Conservation (phyloP, 2,329 filamentous ascomycete species). For the Atkinsonella texensis region DNA sequence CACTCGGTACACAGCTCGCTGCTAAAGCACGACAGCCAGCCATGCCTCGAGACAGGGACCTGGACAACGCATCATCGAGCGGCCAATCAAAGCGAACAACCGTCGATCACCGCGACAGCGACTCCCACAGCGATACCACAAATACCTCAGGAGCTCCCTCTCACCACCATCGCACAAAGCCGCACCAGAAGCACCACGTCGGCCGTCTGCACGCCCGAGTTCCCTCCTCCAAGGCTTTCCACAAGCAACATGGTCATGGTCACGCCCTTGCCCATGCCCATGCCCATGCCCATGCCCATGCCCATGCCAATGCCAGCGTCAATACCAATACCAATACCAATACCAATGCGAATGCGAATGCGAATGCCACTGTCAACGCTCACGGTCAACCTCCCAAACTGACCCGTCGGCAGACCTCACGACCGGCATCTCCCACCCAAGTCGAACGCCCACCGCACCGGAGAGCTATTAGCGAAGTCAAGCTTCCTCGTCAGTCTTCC, state of each 20-base stretch:
- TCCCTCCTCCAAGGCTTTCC: constrained; percentile 37
- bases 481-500: constrained; percentile 33
- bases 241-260: constrained; percentile 25
- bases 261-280: too few relatives aligned
- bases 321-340: too few relatives aligned
- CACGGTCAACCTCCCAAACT: constrained; percentile 22
- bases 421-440: constrained; percentile 28
- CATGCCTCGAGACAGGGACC: constrained; percentile 34
- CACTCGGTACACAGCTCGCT: background rate
- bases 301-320: constrained; percentile 6
- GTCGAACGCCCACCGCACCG: constrained; percentile 26
- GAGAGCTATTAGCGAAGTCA: constrained; percentile 38
- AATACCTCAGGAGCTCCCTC: constrained; percentile 12
- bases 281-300: background rate
- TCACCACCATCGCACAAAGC: constrained; percentile 20
- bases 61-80: constrained; percentile 33
- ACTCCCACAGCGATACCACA: constrained; percentile 20
- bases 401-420: constrained; percentile 31
- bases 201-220: constrained; percentile 39
- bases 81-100: constrained; percentile 45
- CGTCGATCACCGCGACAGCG: constrained; percentile 24
- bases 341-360: too few relatives aligned
- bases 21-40: constrained; percentile 9
- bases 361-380: constrained; percentile 1
- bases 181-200: constrained; percentile 23